phyloP scores from a whole-genome alignment of 305 asterid genomes.

The Fraxinus angustifolia region DNA sequence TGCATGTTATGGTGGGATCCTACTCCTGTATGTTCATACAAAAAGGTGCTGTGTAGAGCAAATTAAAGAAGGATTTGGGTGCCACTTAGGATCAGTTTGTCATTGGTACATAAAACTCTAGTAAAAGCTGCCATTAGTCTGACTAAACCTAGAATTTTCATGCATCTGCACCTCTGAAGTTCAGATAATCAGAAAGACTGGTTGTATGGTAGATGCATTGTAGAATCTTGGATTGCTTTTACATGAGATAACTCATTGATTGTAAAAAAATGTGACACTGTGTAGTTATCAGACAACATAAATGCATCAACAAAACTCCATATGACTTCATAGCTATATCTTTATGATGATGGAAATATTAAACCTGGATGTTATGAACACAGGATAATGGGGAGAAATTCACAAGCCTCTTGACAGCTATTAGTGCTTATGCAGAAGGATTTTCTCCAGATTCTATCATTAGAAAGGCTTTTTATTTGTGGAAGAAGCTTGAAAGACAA shows the following conservation, averaged over 20 bases:
- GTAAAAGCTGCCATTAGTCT: not conserved
- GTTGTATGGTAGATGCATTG: not conserved
- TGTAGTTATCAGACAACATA: not conserved
- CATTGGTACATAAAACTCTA: not conserved
- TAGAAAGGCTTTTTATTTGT: conserved; percentile 59
- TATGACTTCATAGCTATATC: not conserved
- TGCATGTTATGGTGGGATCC: not conserved
- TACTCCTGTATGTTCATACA: not conserved
- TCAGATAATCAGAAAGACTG: not conserved
- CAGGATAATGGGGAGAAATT: conserved; percentile 93
- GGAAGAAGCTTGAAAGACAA: conserved; percentile 79
- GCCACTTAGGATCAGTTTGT: not conserved
- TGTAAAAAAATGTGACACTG: not conserved
- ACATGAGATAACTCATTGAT: not conserved
- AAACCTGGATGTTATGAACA: conserved; percentile 14
- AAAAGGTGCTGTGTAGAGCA: not conserved
- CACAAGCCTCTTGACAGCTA: conserved; percentile 77
- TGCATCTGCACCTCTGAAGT: not conserved
- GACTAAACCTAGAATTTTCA: not conserved
- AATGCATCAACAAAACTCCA: not conserved
- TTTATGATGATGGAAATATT: conserved; percentile 15
- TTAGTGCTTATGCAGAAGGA: conserved; percentile 94
- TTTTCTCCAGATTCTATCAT: conserved; percentile 76
- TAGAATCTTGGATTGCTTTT: not conserved
- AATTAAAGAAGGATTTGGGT: not conserved